Conservation (phyloP, 1,139 yeast species). For the Pneumocystis jirovecii region DNA sequence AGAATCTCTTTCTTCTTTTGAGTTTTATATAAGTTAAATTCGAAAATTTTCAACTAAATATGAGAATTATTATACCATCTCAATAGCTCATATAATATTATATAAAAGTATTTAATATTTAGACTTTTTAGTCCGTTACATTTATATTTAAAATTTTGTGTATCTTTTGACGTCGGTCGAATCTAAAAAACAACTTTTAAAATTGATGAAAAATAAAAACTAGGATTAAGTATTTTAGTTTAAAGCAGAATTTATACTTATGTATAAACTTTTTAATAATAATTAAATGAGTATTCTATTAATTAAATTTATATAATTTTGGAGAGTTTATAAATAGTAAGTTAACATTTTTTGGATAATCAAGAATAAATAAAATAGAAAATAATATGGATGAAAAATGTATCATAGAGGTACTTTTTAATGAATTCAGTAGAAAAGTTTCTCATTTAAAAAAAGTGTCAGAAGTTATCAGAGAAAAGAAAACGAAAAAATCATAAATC, state of each 20-base stretch:
- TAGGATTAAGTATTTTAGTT: too few relatives aligned
- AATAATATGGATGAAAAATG: not conserved
- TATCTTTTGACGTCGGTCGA: not conserved
- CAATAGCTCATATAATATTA: too few relatives aligned
- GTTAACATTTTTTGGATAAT: not conserved
- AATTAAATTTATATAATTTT: too few relatives aligned
- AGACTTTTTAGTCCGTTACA: not conserved
- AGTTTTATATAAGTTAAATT: not conserved
- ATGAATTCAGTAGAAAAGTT: not conserved
- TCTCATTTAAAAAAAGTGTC: not conserved
- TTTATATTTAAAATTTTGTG: not conserved
- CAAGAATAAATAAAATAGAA: not conserved
- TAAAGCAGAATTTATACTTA: too few relatives aligned
- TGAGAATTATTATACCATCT: not conserved
- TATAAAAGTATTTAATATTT: too few relatives aligned
- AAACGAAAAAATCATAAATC: not conserved
- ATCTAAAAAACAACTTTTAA: not conserved
- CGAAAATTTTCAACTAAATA: not conserved
- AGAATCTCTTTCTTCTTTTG: not conserved
- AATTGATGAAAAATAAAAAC: too few relatives aligned
- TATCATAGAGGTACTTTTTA: not conserved
- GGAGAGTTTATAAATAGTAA: not conserved
- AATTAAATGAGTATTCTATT: not conserved
- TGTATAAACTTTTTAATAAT: too few relatives aligned
- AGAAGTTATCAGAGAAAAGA: not conserved